Evolutionary conservation across 306 rosid species (phyloP).

Genomic region (Cucurbita maxima): DNA sequence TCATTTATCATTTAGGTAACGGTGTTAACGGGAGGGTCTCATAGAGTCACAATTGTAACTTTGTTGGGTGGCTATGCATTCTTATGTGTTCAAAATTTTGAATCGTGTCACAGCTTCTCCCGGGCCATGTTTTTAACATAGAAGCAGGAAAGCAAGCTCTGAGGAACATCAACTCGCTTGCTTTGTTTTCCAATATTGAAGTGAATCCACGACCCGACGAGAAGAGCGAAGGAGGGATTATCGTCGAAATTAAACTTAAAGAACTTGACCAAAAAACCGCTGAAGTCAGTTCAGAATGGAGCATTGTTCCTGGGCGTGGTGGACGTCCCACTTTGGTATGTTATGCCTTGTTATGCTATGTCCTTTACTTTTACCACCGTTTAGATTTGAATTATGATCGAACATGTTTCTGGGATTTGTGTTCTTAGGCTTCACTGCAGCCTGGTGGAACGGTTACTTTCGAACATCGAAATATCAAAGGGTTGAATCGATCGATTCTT

Average conservation of each 20-base stretch:
- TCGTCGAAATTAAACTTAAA: slow-evolving; percentile 82
- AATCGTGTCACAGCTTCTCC: slow-evolving; percentile 48
- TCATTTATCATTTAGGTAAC: not conserved
- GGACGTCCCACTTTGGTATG: slow-evolving; percentile 87
- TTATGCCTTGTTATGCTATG: not conserved
- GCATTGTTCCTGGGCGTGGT: slow-evolving; percentile 89
- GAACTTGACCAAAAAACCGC: slow-evolving; percentile 90
- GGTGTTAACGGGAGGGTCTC: not conserved
- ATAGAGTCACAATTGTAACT: not conserved
- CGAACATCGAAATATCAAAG: slow-evolving; percentile 74
- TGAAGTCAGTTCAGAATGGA: slow-evolving; percentile 92
- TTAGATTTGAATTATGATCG: not conserved
- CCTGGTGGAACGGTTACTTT: slow-evolving; percentile 88
- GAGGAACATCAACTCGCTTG: slow-evolving; percentile 72
- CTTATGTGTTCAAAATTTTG: slow-evolving; percentile 19
- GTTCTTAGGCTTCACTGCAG: slow-evolving; percentile 79
- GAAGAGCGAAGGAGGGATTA: slow-evolving; percentile 82
- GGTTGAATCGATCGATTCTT: slow-evolving; percentile 65
- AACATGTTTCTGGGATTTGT: slow-evolving; percentile 3
- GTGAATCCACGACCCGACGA: slow-evolving; percentile 94
- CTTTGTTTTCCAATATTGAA: slow-evolving; percentile 89
- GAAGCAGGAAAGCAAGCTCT: slow-evolving; percentile 99
- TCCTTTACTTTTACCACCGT: not conserved
- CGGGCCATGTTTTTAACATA: slow-evolving; percentile 65
- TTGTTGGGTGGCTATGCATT: not conserved